phyloP scores from a whole-genome alignment of 768 basidiomycete genomes.

The Macrolepiota fuliginosa region DNA sequence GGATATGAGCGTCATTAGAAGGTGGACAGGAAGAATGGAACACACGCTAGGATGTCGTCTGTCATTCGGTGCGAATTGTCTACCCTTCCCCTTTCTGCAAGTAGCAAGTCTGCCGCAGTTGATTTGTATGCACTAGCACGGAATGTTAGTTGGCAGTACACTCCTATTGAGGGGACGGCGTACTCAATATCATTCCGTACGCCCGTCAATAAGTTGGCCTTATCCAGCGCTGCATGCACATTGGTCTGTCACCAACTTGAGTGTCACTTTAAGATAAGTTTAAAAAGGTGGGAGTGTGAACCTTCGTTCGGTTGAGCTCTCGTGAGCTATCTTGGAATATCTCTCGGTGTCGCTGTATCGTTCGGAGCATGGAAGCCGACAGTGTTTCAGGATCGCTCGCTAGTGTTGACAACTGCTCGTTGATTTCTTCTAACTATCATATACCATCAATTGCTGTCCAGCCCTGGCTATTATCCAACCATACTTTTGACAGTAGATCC shows the following conservation, averaged over 20 bases:
- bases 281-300: constrained; percentile 23
- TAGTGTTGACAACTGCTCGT: constrained; percentile 71
- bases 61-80: constrained; percentile 95
- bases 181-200: constrained; percentile 97
- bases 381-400: constrained; percentile 68
- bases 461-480: constrained; percentile 4
- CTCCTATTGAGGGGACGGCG: constrained; percentile 20
- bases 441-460: constrained; percentile 12
- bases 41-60: constrained; percentile 86
- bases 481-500: constrained; percentile 81
- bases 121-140: constrained; percentile 81
- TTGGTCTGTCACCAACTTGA: constrained; percentile 46
- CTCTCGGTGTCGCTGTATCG: constrained; percentile 88
- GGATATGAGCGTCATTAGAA: constrained; percentile 7
- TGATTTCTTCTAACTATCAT: constrained; percentile 78
- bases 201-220: constrained; percentile 83
- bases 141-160: not conserved
- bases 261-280: not conserved
- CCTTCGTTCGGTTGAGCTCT: constrained; percentile 87
- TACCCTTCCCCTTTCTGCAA: constrained; percentile 85
- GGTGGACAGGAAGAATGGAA: constrained; percentile 2
- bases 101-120: constrained; percentile 79
- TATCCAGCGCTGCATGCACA: constrained; percentile 78
- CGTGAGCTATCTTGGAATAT: constrained; percentile 84
- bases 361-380: constrained; percentile 82